phyloP scores from a whole-genome alignment of 257 asterid species.

The Plectranthus barbatus region DNA sequence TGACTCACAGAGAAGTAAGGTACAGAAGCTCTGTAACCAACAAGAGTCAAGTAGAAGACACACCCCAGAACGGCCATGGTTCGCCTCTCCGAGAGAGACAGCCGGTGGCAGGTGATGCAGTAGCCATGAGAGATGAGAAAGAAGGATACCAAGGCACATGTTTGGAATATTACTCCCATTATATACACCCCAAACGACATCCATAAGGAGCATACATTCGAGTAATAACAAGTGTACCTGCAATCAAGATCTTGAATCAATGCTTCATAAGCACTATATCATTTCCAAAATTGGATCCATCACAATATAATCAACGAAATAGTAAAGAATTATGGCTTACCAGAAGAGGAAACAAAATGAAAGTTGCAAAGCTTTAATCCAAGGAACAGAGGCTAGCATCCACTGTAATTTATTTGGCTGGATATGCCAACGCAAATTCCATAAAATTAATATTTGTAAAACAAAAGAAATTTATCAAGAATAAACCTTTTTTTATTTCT shows the following conservation, averaged over 20 bases:
- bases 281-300: neutral
- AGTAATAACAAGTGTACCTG: conserved; percentile 71
- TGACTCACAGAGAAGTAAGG: conserved; percentile 80
- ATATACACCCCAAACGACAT: conserved; percentile 85
- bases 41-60: conserved; percentile 68
- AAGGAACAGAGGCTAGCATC: conserved; percentile 80
- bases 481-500: neutral
- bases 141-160: conserved; percentile 54
- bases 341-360: conserved; percentile 75
- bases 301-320: neutral
- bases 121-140: conserved; percentile 76
- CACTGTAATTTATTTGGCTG: conserved; percentile 82
- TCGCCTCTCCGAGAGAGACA: conserved; percentile 63
- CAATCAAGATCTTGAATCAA: too few species aligned
- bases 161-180: conserved; percentile 65
- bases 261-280: too few species aligned
- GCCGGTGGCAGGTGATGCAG: conserved; percentile 69
- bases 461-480: neutral
- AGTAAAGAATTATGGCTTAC: conserved; percentile 24
- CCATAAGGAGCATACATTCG: conserved; percentile 71
- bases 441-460: neutral
- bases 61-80: conserved; percentile 48
- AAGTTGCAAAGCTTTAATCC: conserved; percentile 68
- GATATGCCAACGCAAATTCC: conserved; percentile 19
- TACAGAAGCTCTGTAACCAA: conserved; percentile 72